Percentiles rank a stretch among this genome's conserved stretches.
Conservation (phyloP, 75 land plant genomes). For the Chamaecyparis obtusa region DNA sequence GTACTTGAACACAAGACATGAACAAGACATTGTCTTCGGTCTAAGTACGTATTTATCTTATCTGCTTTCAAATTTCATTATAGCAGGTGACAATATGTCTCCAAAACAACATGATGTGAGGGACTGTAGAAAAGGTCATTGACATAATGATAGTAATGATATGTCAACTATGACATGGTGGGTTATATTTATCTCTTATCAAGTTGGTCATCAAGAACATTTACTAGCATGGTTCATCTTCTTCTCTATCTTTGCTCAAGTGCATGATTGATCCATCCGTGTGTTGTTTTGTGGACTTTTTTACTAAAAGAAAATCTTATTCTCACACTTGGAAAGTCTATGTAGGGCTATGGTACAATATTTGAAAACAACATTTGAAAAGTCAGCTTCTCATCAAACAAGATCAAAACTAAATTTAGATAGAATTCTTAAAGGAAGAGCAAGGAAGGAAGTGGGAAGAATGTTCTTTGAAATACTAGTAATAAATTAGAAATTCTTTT, state of each 20-base stretch:
- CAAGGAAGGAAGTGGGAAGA: constrained; percentile 41
- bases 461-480: constrained; percentile 51
- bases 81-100: neutral
- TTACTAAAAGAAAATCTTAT: neutral
- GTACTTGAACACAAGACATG: neutral
- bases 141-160: neutral
- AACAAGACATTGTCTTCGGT: neutral
- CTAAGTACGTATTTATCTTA: neutral
- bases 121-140: neutral
- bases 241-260: neutral
- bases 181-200: neutral
- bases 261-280: neutral
- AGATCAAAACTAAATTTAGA: constrained; percentile 27
- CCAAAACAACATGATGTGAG: neutral
- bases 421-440: constrained; percentile 24
- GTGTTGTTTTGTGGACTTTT: neutral
- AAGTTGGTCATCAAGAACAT: neutral
- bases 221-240: neutral
- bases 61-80: neutral
- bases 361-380: constrained; percentile 25
- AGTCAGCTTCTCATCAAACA: constrained; percentile 4
- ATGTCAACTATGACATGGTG: constrained; percentile 1
- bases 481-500: neutral
- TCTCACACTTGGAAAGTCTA: neutral
- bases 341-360: constrained; percentile 42